Evolutionary conservation across 805 yeast genomes (phyloP).

Genomic region (Ogataea methylovora): DNA sequence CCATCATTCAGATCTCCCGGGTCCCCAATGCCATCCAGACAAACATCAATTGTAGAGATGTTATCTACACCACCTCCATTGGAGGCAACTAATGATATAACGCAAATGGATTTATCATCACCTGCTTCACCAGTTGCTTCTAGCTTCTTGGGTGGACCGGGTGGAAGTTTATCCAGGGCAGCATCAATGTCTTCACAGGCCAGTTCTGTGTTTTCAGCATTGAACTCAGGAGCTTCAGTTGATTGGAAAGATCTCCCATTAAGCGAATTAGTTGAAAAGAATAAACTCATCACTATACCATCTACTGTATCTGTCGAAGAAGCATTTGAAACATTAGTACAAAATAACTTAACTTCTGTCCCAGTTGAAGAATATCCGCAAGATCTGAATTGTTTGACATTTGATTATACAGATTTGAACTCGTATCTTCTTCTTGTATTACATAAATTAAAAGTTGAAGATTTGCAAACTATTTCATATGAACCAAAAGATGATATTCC

Average conservation of each 20-base stretch:
- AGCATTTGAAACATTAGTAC: conserved; percentile 73
- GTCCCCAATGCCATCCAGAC: conserved; percentile 31
- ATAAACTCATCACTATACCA: conserved; percentile 64
- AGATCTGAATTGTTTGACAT: conserved; percentile 69
- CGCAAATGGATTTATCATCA: conserved; percentile 8
- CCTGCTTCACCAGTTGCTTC: conserved; percentile 1
- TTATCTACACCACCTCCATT: conserved; percentile 71
- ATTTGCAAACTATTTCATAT: conserved; percentile 26
- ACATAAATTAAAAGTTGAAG: conserved; percentile 48
- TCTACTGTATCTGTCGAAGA: conserved; percentile 70
- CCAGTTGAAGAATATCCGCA: conserved; percentile 60
- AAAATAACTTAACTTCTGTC: conserved; percentile 72
- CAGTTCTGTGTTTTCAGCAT: conserved; percentile 3
- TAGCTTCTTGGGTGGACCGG: background rate
- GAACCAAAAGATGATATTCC: conserved; percentile 32
- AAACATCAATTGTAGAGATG: conserved; percentile 69
- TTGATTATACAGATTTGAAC: conserved; percentile 88
- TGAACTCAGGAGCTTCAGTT: conserved; percentile 17
- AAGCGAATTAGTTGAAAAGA: conserved; percentile 68
- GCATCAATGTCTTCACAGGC: conserved; percentile 27
- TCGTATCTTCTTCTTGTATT: conserved; percentile 78
- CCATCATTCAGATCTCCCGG: conserved; percentile 30
- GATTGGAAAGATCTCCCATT: conserved; percentile 75
- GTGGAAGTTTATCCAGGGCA: conserved; percentile 25
- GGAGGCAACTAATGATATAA: conserved; percentile 16